Evolutionary conservation across 768 basidiomycete genomes (phyloP).

Genomic region (Psilocybe cyanescens): DNA sequence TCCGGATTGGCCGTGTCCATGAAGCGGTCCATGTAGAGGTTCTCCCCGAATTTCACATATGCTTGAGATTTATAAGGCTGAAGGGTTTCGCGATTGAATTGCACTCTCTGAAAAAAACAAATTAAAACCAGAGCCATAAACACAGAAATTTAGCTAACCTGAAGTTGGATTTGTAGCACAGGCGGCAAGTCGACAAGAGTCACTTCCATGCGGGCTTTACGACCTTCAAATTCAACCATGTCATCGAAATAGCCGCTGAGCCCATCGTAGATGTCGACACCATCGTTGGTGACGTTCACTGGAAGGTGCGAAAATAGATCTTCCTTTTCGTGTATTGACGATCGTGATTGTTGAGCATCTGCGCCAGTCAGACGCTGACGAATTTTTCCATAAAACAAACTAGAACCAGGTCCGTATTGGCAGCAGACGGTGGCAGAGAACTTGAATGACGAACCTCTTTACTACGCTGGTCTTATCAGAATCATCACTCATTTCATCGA

Average conservation of each 20-base stretch:
- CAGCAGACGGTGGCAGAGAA: neutral
- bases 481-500: conserved; percentile 54
- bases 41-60: conserved; percentile 89
- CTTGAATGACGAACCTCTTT: conserved; percentile 59
- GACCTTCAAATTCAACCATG: conserved; percentile 83
- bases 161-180: conserved; percentile 92
- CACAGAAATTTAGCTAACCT: conserved; percentile 53
- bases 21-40: conserved; percentile 91
- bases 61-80: conserved; percentile 97
- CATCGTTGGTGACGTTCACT: conserved; percentile 89
- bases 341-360: conserved; percentile 41
- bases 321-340: conserved; percentile 81
- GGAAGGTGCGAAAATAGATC: conserved; percentile 94
- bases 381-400: conserved; percentile 87
- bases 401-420: conserved; percentile 19
- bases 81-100: conserved; percentile 91
- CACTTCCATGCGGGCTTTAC: conserved; percentile 87
- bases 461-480: conserved; percentile 77
- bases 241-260: conserved; percentile 91
- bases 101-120: conserved; percentile 66
- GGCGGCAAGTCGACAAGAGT: conserved; percentile 86
- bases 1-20: conserved; percentile 72
- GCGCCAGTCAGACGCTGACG: conserved; percentile 53
- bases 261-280: conserved; percentile 93
- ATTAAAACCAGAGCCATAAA: neutral